Base-by-base conservation (phyloP, 106 monocot species). In the Allium sativum region DNA sequence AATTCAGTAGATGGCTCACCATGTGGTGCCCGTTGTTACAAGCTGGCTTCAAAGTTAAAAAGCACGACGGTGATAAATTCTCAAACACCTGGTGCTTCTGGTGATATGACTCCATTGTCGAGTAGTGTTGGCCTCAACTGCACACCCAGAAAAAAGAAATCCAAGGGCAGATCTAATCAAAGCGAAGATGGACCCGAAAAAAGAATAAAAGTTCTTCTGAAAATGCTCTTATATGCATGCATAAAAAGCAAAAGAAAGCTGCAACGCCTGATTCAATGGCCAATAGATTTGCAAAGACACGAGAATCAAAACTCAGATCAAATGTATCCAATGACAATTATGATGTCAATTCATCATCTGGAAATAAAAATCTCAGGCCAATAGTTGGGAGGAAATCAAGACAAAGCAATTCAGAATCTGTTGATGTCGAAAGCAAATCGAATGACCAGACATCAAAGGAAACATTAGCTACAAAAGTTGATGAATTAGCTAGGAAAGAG, bases 201-300 rank as follows among this genome's bases (percentile, higher is more conserved):
- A 83, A 76, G 45, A 98, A 79, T 21, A 98, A 88, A 92, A 88
- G 96, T 73, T 69, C 74, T 68, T 82, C 96, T 40, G 91, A 98
- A 51, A 69, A 78, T 47, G 92, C 80, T 74, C 79, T 98, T 76
- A 64, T 88, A n/a, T n/a, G n/a, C n/a, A n/a, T n/a, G n/a, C n/a
- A n/a, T n/a, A n/a, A n/a, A 65, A 82, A 71, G 46, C 90, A 91
- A 69, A 88, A 79, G 72, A 81, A 83, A 80, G 56, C 70, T 53
- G 42, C 61, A 9, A 21, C 59, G 50, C 76, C 81, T 72, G 85
- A 84, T 78, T 87, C 79, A 18, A 63, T 89, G 57, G 71, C 64
- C 70, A 81, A 76, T 56, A 83, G 90, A 56, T 54, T 53, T 17
- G 17, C 68, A 61, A 59, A 56, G 31, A 45, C 58, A 47, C 71